Evolutionary conservation across 495 filamentous ascomycete species (phyloP).

Genomic region (Astrothelium macrocarpum): DNA sequence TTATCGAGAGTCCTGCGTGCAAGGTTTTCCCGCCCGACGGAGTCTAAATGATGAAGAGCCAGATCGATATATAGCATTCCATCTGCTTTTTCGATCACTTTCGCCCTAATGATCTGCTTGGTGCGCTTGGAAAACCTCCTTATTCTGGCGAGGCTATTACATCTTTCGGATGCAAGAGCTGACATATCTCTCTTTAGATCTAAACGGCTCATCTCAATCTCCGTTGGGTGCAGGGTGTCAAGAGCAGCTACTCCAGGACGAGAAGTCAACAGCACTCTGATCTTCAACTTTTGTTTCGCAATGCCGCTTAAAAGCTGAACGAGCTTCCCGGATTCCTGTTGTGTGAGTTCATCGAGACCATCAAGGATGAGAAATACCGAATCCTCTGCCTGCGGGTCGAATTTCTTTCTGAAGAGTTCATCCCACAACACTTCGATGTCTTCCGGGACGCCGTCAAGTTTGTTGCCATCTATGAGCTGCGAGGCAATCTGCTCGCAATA

Average conservation of each 20-base stretch:
- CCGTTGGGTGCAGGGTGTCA: slow-evolving; percentile 4
- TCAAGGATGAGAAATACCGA: background rate
- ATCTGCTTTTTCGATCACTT: slow-evolving; percentile 3
- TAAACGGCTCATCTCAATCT: slow-evolving; percentile 2
- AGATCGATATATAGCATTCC: slow-evolving; percentile 3
- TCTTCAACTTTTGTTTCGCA: background rate
- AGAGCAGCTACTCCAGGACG: background rate
- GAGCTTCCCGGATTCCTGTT: background rate
- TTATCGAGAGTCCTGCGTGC: background rate
- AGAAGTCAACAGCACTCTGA: background rate
- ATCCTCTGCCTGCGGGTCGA: background rate
- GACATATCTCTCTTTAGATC: slow-evolving; percentile 3
- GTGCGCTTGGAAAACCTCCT: background rate
- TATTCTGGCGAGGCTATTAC: background rate
- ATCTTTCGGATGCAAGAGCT: slow-evolving; percentile 3
- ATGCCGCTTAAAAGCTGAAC: background rate
- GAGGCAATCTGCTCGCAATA: slow-evolving; percentile 2
- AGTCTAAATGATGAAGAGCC: slow-evolving; percentile 1
- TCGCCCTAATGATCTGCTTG: slow-evolving; percentile 3
- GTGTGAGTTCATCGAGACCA: background rate
- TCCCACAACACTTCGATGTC: slow-evolving; percentile 4
- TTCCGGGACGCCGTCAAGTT: background rate
- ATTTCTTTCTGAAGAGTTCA: background rate
- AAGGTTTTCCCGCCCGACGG: background rate
- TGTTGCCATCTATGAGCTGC: background rate